Conservation (phyloP, 352 stramenopile genomes). For the Aphanomyces cochlioides region DNA sequence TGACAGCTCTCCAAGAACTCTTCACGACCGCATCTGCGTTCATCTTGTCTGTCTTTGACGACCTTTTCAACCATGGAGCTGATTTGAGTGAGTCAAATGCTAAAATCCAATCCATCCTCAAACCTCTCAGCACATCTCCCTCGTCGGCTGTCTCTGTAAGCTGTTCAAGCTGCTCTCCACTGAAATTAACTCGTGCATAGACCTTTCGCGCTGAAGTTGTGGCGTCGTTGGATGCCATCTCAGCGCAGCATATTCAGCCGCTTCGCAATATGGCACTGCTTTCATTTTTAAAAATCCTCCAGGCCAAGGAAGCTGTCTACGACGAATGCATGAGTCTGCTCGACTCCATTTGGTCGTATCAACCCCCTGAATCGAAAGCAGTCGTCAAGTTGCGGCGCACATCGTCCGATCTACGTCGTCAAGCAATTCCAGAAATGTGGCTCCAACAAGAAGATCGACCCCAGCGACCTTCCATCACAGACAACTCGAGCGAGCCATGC, state of each 20-base stretch:
- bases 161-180: not conserved
- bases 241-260: not conserved
- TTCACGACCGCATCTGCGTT: not conserved
- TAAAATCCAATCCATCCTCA: not conserved
- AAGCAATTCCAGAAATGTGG: conserved; percentile 19
- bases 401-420: not conserved
- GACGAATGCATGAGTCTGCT: not conserved
- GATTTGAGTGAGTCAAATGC: no score
- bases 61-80: not conserved
- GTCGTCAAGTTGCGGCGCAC: conserved; percentile 14
- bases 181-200: conserved; percentile 21
- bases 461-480: not conserved
- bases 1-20: not conserved
- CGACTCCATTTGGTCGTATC: conserved; percentile 17
- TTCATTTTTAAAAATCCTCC: conserved; percentile 9
- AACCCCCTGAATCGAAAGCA: conserved; percentile 3
- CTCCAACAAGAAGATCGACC: not conserved
- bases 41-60: not conserved
- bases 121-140: not conserved
- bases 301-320: conserved; percentile 25
- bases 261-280: not conserved
- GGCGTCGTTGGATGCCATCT: not conserved
- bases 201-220: conserved; percentile 29
- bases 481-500: not conserved
- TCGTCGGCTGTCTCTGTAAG: not conserved